Base-by-base conservation (phyloP, 2,329 filamentous ascomycete genomes). In the Zasmidium cellare region DNA sequence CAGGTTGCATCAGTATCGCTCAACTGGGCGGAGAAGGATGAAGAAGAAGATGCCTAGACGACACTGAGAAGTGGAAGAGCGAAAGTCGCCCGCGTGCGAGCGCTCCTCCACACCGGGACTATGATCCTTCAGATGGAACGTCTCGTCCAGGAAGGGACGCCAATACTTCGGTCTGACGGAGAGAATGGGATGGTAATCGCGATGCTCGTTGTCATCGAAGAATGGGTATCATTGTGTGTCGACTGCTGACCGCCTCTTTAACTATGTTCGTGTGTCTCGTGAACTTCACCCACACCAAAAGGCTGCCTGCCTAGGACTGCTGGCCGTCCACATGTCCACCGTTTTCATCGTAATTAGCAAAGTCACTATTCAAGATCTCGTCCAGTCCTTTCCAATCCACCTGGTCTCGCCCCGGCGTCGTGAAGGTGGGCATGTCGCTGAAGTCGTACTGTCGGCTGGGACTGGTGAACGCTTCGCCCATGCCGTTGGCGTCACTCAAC, bases 401-500 rank as follows among this genome's bases (percentile, higher is more conserved):
- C 6, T 41, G 7, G 9, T 66, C 64, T 18, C 64, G 51, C 7
- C 69, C 68, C 1, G 69, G 69, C 9, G 69, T 71, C 9, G 56
- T 64, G 52, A 72, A 72, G 9, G 62, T 69, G 2, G 70, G 70
- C 56, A 73, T 41, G 59, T 73, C 69, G 31, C 64, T 66, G 45
- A 73, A 72, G 38, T 72, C 70, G 46, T 69, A 69, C 12, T 59
- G 56, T 16, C 63, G 63, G 41, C 64, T 67, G 3, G 69, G 70
- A 38, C 69, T 71, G 2, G 65, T 67, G 53, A 70, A 69, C 9
- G 55, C 55, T n/a, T 41, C 65, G 20, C 56, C 57, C 1, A 60
- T 64, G 22, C 60, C 63, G 28, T 63, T 68, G 7, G 61, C 62
- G 20, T 87, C 83, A 7, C 82, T 86, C 19, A 90, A 77, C 59